These are phyloP conservation scores for Hyphochytrium catenoides DNA, from an alignment of 352 stramenopile species.

Conservation along the genomic window DNA sequence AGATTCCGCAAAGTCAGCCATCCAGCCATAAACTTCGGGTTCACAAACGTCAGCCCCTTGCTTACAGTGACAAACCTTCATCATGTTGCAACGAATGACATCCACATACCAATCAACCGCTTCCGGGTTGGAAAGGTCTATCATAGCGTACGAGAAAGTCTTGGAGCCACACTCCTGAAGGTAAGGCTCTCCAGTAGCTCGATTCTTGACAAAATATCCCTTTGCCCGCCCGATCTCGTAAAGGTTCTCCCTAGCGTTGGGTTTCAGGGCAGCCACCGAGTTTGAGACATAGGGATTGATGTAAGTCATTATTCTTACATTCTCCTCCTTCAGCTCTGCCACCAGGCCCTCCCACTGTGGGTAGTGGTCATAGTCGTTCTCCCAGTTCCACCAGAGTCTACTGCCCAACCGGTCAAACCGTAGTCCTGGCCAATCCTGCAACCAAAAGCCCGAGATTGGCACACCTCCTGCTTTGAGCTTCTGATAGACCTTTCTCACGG, in stretches of 20 bases:
- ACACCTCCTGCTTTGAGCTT: slow-evolving; percentile 7
- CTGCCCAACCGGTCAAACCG: slow-evolving; percentile 8
- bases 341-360: slow-evolving; percentile 9
- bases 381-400: slow-evolving; percentile 18
- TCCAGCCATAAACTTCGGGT: slow-evolving; percentile 13
- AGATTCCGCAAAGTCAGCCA: slow-evolving; percentile 20
- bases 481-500: slow-evolving; percentile 8
- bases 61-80: slow-evolving; percentile 4
- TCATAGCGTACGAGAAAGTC: too few relatives aligned
- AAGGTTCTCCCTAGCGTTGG: not conserved
- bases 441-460: slow-evolving; percentile 13
- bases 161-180: too few relatives aligned
- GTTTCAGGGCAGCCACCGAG: not conserved
- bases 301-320: slow-evolving; percentile 8
- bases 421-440: slow-evolving; percentile 19
- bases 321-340: slow-evolving; percentile 1
- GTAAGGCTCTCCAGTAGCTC: too few relatives aligned
- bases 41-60: not conserved
- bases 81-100: slow-evolving; percentile 12
- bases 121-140: slow-evolving; percentile 15
- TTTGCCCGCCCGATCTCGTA: not conserved
- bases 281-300: slow-evolving; percentile 7
- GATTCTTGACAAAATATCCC: slow-evolving; percentile 4
- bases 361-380: slow-evolving; percentile 13
- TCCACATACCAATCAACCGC: slow-evolving; percentile 13